A percentile compares a stretch with the other conserved stretches of the same genome.
phyloP scores from a whole-genome alignment of 73 alveolate species.

The Halteria grandinella region DNA sequence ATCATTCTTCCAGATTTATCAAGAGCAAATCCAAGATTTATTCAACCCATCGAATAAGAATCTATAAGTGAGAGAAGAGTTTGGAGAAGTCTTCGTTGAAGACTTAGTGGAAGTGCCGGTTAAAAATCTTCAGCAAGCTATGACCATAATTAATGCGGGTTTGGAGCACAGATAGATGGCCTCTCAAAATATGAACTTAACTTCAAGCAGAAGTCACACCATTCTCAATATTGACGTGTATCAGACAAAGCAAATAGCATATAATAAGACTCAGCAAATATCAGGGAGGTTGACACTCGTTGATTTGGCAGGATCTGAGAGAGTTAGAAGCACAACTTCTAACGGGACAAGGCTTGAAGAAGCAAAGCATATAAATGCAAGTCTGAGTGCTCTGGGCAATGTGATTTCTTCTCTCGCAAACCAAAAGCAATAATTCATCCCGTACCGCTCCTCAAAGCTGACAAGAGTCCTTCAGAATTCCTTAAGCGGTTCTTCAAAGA shows the following conservation, averaged over 20 bases:
- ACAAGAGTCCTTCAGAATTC: constrained; percentile 63
- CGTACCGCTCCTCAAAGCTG: constrained; percentile 74
- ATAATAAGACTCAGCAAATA: constrained; percentile 1
- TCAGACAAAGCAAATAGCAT: constrained; percentile 1
- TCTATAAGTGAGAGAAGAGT: constrained; percentile 80
- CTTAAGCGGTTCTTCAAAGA: constrained; percentile 52
- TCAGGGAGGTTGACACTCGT: constrained; percentile 71
- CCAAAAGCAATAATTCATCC: constrained; percentile 54
- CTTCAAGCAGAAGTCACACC: constrained; percentile 88
- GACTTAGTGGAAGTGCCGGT: constrained; percentile 76
- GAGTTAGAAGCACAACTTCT: constrained; percentile 68
- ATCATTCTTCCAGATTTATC: constrained; percentile 76
- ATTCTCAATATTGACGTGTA: constrained; percentile 74
- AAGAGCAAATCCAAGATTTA: constrained; percentile 83
- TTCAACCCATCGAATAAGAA: constrained; percentile 78
- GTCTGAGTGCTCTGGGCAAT: constrained; percentile 77
- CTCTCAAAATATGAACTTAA: constrained; percentile 76
- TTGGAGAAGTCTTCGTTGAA: constrained; percentile 80
- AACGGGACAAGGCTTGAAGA: constrained; percentile 77
- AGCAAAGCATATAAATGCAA: constrained; percentile 77
- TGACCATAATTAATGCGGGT: constrained; percentile 78
- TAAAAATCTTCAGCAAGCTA: constrained; percentile 42
- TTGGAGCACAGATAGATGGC: constrained; percentile 81
- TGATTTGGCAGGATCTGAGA: constrained; percentile 86
- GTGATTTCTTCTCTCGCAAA: constrained; percentile 69